Evolutionary conservation across 768 basidiomycete genomes (phyloP).

Genomic region (Boletus pseudopeckii): DNA sequence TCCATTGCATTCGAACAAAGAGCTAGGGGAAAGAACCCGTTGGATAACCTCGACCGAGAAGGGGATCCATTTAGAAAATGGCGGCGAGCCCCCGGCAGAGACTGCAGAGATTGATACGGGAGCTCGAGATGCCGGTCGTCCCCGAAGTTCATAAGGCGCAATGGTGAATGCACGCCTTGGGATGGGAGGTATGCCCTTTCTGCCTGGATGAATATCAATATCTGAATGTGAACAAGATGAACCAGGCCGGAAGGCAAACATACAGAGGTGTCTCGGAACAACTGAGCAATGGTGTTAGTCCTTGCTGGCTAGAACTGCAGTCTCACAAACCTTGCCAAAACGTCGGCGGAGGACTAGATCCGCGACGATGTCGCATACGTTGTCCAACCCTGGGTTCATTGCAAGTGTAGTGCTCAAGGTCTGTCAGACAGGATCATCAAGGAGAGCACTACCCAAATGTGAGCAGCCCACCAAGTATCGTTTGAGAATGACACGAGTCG

Average conservation of each 20-base stretch:
- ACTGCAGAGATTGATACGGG: constrained; percentile 9
- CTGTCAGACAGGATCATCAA: constrained; percentile 6
- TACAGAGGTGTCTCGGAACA: constrained; percentile 9
- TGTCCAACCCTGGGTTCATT: constrained; percentile 16
- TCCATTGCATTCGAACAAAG: constrained; percentile 20
- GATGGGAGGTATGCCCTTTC: neutral
- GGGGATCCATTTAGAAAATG: constrained; percentile 9
- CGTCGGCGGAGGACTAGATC: neutral
- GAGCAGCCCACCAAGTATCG: constrained; percentile 23
- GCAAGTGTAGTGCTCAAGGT: constrained; percentile 26
- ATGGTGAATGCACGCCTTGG: neutral
- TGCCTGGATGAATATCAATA: constrained; percentile 1
- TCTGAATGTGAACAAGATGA: neutral
- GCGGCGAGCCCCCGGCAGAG: constrained; percentile 20
- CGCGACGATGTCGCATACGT: neutral
- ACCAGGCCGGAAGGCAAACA: neutral
- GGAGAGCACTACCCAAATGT: neutral
- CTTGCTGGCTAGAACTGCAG: neutral
- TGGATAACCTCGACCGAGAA: neutral
- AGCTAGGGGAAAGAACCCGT: constrained; percentile 21
- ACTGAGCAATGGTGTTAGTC: constrained; percentile 2
- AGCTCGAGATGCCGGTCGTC: constrained; percentile 11
- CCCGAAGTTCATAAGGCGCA: constrained; percentile 1
- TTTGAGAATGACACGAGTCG: constrained; percentile 31
- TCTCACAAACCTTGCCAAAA: constrained; percentile 13